Evolutionary conservation across 495 filamentous ascomycete species (phyloP).

Genomic region (Choiromyces venosus): DNA sequence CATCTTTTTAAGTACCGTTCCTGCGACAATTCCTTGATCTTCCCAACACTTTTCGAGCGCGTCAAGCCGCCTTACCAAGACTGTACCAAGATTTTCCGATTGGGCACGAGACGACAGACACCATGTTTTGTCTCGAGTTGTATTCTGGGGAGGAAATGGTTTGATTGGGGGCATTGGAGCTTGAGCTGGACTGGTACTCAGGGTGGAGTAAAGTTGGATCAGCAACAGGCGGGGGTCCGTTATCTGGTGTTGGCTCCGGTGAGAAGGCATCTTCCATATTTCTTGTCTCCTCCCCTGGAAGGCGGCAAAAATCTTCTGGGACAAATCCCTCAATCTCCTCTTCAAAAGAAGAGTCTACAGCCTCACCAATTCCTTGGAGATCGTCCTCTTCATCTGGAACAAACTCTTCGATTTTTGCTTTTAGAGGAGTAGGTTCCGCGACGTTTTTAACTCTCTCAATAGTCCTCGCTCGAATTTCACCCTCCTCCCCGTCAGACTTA

Average conservation of each 20-base stretch:
- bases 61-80: constrained; percentile 11
- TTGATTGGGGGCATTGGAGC: constrained; percentile 3
- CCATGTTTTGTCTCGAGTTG: not conserved
- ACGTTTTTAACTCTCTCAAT: constrained; percentile 15
- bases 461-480: constrained; percentile 8
- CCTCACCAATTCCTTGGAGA: not conserved
- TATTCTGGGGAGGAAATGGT: not conserved
- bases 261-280: constrained; percentile 10
- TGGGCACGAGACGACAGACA: not conserved
- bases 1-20: constrained; percentile 33
- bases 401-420: constrained; percentile 12
- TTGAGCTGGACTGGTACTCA: constrained; percentile 13
- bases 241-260: constrained; percentile 10
- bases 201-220: constrained; percentile 26
- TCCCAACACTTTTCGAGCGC: constrained; percentile 35
- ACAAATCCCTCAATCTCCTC: constrained; percentile 14
- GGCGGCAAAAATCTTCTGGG: constrained; percentile 14
- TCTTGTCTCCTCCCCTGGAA: constrained; percentile 26
- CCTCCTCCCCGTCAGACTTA: constrained; percentile 4
- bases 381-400: constrained; percentile 15
- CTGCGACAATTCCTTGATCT: constrained; percentile 29
- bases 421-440: not conserved
- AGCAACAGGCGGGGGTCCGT: constrained; percentile 18
- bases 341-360: not conserved
- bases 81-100: constrained; percentile 3